Percentiles rank a stretch among this genome's conserved stretches.
Conservation (phyloP, 768 basidiomycete genomes). For the Rhizopogon rudus region DNA sequence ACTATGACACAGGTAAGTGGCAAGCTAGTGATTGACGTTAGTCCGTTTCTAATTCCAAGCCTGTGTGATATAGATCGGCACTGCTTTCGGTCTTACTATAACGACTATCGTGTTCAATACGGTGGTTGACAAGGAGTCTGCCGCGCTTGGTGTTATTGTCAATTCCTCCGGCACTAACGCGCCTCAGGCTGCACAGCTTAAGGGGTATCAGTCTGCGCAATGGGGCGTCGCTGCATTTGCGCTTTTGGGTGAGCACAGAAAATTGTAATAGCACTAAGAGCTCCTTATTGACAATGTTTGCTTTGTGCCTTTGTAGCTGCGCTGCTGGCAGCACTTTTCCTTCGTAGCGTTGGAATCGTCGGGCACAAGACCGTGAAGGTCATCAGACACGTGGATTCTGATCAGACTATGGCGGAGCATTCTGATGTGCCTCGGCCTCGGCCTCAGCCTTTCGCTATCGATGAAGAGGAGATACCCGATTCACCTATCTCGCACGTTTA, state of each 20-base stretch:
- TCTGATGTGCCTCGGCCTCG: no score
- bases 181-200: constrained; percentile 34
- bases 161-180: constrained; percentile 23
- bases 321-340: constrained; percentile 30
- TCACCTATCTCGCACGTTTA: no score
- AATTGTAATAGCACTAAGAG: neutral
- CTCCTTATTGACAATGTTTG: neutral
- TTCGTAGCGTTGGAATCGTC: constrained; percentile 37
- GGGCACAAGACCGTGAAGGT: constrained; percentile 20
- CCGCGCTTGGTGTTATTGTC: constrained; percentile 26
- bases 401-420: constrained; percentile 16
- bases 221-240: constrained; percentile 65
- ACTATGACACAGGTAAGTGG: constrained; percentile 64
- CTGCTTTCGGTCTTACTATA: constrained; percentile 64
- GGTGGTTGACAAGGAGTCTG: constrained; percentile 32
- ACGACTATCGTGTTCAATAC: constrained; percentile 68
- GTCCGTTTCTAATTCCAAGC: neutral
- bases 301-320: constrained; percentile 13
- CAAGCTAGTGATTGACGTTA: neutral
- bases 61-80: constrained; percentile 47
- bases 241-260: constrained; percentile 40
- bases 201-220: constrained; percentile 56
- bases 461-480: no score
- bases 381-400: constrained; percentile 9
- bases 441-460: no score